Base-by-base conservation (phyloP, 75 land plant species). In the Isoetes taiwanensis region DNA sequence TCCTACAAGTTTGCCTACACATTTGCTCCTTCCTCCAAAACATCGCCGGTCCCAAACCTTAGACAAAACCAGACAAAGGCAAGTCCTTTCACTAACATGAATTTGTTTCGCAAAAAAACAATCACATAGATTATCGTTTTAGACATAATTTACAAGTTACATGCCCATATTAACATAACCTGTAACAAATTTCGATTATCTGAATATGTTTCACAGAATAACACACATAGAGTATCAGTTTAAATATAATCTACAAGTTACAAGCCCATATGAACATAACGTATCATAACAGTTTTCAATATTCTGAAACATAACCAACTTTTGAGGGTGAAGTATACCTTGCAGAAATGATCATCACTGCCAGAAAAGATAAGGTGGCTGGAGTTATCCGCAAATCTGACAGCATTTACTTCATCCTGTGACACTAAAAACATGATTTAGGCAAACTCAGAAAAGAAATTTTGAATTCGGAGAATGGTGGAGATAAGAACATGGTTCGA, bases 1-100 rank as follows among this genome's bases (percentile, higher is more conserved):
- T 25, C 97, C 97, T 32, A 64, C 66, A 56, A 91, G 64, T 2
- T 61, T 63, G 20, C 97, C 97, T 26, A 83, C 88, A 24, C 88
- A 69, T 33, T 59, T 57, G 25, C 68, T 82, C 41, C 30, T 69
- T 32, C 70, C 31, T 24, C 14, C 46, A 25, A 84, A 64, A 72
- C 97, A 91, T 9, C 97, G 81, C 57, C 97, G 76, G 59, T 93
- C 95, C 98, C 95, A 87, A 1, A 87, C 95, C 98, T 87, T 53
- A 12, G 10, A 48, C 17, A 11, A 11, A 48, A 9, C 19, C 17
- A 11, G 10, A 19, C 8, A 48, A 11, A 48, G 14, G 14, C 39
- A 37, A 4, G 26, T 6, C 27, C 30, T 24, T 54, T 24, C 2
- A 24, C 27, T 28, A 5, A 21, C n/a, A 48, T 9, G 52, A 21